Conservation (phyloP, 176 grass and related monocot genomes). For the Phragmites australis region DNA sequence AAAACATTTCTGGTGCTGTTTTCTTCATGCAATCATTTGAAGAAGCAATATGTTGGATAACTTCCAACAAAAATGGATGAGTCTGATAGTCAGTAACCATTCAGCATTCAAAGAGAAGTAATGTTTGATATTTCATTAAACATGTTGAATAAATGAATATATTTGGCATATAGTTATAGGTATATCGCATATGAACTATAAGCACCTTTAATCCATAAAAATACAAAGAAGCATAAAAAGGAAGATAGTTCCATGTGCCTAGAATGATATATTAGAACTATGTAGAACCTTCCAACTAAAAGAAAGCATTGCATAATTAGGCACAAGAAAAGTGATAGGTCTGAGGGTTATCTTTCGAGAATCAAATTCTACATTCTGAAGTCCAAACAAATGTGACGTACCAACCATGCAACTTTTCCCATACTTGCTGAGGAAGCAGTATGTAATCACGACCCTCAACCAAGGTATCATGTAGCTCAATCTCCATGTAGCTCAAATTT, state of each 20-base stretch:
- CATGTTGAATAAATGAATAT: slow-evolving; percentile 6
- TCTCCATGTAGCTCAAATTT: slow-evolving; percentile 81
- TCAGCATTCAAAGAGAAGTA: background rate
- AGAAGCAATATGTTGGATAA: background rate
- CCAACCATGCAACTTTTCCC: slow-evolving; percentile 89
- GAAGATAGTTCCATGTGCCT: background rate
- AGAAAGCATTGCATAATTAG: background rate
- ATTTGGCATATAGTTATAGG: slow-evolving; percentile 1
- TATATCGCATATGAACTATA: slow-evolving; percentile 22
- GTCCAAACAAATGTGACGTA: slow-evolving; percentile 43
- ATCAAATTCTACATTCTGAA: slow-evolving; percentile 15
- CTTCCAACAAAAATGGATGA: background rate
- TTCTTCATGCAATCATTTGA: slow-evolving; percentile 22
- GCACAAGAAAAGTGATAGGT: slow-evolving; percentile 25
- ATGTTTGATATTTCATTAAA: background rate
- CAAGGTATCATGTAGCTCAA: slow-evolving; percentile 93
- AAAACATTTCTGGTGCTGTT: background rate
- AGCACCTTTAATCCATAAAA: background rate
- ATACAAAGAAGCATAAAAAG: background rate
- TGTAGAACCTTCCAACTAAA: background rate
- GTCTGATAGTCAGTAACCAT: background rate
- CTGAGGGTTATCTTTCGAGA: slow-evolving; percentile 1
- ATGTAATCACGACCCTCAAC: slow-evolving; percentile 98
- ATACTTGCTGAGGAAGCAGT: slow-evolving; percentile 86
- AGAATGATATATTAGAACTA: slow-evolving; percentile 20